These are phyloP conservation scores for Penicillium pancosmium DNA, from an alignment of 495 filamentous ascomycete genomes.

Conservation along the genomic window DNA sequence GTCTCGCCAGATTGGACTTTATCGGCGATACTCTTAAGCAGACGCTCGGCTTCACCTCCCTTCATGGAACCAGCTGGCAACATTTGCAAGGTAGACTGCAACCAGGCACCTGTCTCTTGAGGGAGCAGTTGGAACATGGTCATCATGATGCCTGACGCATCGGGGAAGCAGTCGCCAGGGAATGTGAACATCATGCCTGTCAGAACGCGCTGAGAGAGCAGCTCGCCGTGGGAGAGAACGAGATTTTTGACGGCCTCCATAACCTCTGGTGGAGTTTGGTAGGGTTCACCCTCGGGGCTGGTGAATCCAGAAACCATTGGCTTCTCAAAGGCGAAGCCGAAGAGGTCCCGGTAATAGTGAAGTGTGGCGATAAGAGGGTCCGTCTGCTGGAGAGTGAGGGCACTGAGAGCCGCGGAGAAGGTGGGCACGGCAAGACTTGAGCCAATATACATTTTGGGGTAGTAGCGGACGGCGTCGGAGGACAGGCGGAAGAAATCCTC, in stretches of 20 bases:
- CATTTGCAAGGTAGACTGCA: conserved; percentile 79
- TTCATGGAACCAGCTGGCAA: conserved; percentile 81
- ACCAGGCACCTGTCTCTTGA: conserved; percentile 72
- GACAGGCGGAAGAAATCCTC: conserved; percentile 97
- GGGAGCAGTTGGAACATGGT: conserved; percentile 87
- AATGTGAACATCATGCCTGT: conserved; percentile 99
- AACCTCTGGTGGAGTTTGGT: conserved; percentile 62
- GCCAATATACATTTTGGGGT: conserved; percentile 76
- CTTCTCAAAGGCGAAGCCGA: conserved; percentile 81
- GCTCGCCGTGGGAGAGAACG: conserved; percentile 69
- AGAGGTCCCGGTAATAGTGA: conserved; percentile 90
- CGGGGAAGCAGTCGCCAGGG: conserved; percentile 90
- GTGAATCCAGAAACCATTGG: conserved; percentile 72
- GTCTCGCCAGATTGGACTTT: conserved; percentile 71
- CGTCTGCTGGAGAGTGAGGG: conserved; percentile 83
- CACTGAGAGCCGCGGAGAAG: conserved; percentile 82
- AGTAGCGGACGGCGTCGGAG: conserved; percentile 88
- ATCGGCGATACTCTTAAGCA: conserved; percentile 66
- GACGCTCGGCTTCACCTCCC: conserved; percentile 60
- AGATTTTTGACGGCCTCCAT: conserved; percentile 72
- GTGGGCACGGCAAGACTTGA: conserved; percentile 78
- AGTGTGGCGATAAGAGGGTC: conserved; percentile 89
- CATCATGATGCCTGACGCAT: conserved; percentile 89
- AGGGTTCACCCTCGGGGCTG: conserved; percentile 41
- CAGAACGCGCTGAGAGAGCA: conserved; percentile 79